Evolutionary conservation across 306 rosid species (phyloP).

Genomic region (Vigna mungo): DNA sequence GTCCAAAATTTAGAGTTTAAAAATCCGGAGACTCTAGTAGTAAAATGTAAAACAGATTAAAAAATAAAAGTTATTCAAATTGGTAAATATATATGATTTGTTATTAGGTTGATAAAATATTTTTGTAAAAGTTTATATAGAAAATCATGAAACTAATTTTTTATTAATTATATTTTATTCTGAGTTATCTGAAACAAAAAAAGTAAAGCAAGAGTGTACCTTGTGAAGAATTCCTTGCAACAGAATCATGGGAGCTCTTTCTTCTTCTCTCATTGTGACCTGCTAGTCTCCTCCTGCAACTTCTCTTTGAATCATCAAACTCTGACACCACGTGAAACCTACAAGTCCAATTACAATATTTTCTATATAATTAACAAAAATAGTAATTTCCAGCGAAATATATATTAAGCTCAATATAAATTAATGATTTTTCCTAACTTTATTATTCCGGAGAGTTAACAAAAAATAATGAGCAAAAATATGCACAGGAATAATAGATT

Average conservation of each 20-base stretch:
- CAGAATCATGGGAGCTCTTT: constrained; percentile 82
- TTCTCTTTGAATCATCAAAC: constrained; percentile 91
- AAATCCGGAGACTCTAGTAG: too few species aligned
- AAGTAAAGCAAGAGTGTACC: constrained; percentile 43
- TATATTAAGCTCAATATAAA: too few species aligned
- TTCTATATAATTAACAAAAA: too few species aligned
- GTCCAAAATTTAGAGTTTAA: too few species aligned
- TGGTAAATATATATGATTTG: background rate
- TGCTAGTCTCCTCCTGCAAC: constrained; percentile 94
- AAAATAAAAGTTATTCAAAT: background rate
- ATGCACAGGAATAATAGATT: too few species aligned
- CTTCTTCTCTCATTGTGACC: constrained; percentile 96
- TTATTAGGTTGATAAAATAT: background rate
- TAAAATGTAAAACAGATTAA: too few species aligned
- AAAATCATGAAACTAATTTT: background rate
- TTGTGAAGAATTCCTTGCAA: constrained; percentile 61
- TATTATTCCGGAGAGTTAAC: too few species aligned
- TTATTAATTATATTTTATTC: background rate
- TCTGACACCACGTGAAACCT: constrained; percentile 93
- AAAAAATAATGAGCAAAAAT: too few species aligned
- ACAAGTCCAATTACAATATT: background rate
- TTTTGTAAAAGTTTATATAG: background rate
- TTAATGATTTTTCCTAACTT: too few species aligned
- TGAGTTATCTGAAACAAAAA: background rate
- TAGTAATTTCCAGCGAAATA: too few species aligned